Percentiles rank a stretch among this genome's conserved stretches.
Conservation (phyloP, 2,329 filamentous ascomycete species). For the Fusarium stilboides region DNA sequence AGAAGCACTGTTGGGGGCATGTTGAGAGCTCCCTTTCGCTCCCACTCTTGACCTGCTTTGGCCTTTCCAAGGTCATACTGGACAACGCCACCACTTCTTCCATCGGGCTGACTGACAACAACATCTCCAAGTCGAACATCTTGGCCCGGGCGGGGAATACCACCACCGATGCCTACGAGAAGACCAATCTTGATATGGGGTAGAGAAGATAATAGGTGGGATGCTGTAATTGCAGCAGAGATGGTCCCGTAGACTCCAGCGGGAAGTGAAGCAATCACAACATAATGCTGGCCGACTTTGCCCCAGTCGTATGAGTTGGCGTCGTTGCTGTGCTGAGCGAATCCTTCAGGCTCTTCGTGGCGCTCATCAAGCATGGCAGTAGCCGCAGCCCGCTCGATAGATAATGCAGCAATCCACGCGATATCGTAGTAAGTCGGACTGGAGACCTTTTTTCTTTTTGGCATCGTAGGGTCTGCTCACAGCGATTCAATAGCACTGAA, state of each 20-base stretch:
- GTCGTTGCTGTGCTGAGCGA: conserved; percentile 34
- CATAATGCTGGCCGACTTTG: conserved; percentile 45
- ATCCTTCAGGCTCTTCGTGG: conserved; percentile 24
- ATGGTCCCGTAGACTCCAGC: conserved; percentile 35
- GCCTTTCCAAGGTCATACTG: conserved; percentile 49
- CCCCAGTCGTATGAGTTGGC: conserved; percentile 49
- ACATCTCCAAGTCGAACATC: conserved; percentile 51
- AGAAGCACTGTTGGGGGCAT: conserved; percentile 29
- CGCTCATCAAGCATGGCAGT: conserved; percentile 46
- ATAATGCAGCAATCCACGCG: conserved; percentile 48
- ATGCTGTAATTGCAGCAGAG: conserved; percentile 28
- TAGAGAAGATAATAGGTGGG: conserved; percentile 28
- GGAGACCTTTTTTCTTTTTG: too few relatives aligned
- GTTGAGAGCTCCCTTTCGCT: conserved; percentile 24
- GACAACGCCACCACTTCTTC: conserved; percentile 32
- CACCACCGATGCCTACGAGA: conserved; percentile 62
- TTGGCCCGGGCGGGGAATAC: conserved; percentile 4
- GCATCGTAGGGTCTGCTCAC: too few relatives aligned
- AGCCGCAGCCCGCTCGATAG: conserved; percentile 47
- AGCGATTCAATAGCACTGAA: too few relatives aligned
- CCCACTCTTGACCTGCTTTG: not conserved
- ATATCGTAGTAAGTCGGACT: conserved; percentile 8
- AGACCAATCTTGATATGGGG: conserved; percentile 39
- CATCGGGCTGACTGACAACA: conserved; percentile 45
- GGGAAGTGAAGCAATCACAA: conserved; percentile 48